Percentiles rank a stretch among this genome's conserved stretches.
Evolutionary conservation across 2,329 filamentous ascomycete species (phyloP).

Genomic region (Chlorencoelia australis): DNA sequence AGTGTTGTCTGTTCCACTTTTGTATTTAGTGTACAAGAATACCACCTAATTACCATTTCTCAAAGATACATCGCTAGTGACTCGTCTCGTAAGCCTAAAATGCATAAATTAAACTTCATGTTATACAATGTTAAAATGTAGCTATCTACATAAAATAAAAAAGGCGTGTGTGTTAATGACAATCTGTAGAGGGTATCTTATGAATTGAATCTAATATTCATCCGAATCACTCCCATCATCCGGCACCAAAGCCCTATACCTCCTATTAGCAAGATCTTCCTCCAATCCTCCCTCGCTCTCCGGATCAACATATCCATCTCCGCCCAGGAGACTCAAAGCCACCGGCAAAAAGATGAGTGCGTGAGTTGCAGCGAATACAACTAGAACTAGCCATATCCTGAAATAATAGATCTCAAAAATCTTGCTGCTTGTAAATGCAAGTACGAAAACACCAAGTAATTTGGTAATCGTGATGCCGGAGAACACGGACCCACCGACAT

Average conservation of each 20-base stretch:
- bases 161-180: no score
- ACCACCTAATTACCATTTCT: no score
- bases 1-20: no score
- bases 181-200: no score
- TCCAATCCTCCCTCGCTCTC: slow-evolving; percentile 82
- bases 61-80: no score
- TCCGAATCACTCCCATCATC: slow-evolving; percentile 58
- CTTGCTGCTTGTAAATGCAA: slow-evolving; percentile 93
- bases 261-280: slow-evolving; percentile 71
- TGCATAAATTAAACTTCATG: no score
- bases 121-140: no score
- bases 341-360: slow-evolving; percentile 89
- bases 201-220: slow-evolving; percentile 20
- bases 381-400: slow-evolving; percentile 86
- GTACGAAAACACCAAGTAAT: slow-evolving; percentile 78
- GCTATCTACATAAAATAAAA: no score
- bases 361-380: slow-evolving; percentile 80
- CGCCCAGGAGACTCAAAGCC: slow-evolving; percentile 74
- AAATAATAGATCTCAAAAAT: slow-evolving; percentile 99
- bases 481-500: slow-evolving; percentile 90
- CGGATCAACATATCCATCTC: slow-evolving; percentile 77
- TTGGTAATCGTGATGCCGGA: slow-evolving; percentile 96
- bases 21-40: no score
- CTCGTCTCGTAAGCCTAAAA: no score
- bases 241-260: slow-evolving; percentile 67